These are phyloP conservation scores for Colletotrichum truncatum DNA, from an alignment of 2,329 filamentous ascomycete genomes.

Conservation along the genomic window DNA sequence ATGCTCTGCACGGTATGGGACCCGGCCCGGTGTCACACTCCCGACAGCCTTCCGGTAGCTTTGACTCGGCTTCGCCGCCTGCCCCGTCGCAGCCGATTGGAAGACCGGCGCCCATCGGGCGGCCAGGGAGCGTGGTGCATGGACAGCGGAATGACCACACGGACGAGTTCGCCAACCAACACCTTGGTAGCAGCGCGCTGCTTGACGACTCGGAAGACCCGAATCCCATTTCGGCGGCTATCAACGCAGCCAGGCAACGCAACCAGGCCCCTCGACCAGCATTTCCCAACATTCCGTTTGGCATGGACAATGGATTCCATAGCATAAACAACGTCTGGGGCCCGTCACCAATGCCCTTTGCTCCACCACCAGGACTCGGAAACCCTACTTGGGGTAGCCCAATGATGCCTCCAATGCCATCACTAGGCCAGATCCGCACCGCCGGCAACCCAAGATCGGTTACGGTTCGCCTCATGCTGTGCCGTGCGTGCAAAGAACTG, in stretches of 20 bases:
- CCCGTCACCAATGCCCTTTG: constrained; percentile 42
- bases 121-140: constrained; percentile 78
- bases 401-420: constrained; percentile 21
- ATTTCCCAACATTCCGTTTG: constrained; percentile 52
- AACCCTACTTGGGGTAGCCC: constrained; percentile 47
- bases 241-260: constrained; percentile 45
- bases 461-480: constrained; percentile 77
- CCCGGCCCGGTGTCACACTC: constrained; percentile 67
- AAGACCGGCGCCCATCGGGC: constrained; percentile 86
- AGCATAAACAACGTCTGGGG: constrained; percentile 51
- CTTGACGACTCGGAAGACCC: constrained; percentile 77
- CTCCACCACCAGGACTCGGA: constrained; percentile 57
- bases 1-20: constrained; percentile 51
- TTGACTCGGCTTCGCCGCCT: constrained; percentile 61
- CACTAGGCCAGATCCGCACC: constrained; percentile 13
- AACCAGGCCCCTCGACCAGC: constrained; percentile 58
- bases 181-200: constrained; percentile 90
- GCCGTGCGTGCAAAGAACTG: constrained; percentile 77
- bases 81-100: constrained; percentile 77
- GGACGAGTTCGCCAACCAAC: constrained; percentile 77
- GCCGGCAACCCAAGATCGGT: constrained; percentile 46
- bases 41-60: constrained; percentile 77
- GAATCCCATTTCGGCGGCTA: constrained; percentile 46
- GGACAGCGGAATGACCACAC: constrained; percentile 62
- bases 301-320: constrained; percentile 49